These are phyloP conservation scores for Leucocoprinus leucothites DNA, from an alignment of 768 basidiomycete genomes.

Conservation along the genomic window DNA sequence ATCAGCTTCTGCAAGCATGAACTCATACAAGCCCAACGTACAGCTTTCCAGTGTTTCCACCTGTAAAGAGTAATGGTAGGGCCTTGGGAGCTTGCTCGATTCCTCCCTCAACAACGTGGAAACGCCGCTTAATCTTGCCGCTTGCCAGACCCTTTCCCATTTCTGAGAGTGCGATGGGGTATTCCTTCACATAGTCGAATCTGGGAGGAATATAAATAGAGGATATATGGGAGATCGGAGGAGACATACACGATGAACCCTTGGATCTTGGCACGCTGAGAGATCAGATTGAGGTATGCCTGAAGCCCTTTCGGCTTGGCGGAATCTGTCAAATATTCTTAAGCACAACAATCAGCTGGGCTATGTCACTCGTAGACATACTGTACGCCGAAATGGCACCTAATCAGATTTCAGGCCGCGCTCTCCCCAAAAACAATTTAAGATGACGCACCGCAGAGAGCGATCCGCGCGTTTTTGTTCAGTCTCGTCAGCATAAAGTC, in stretches of 20 bases:
- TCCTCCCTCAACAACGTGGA: slow-evolving; percentile 73
- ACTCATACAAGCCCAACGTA: slow-evolving; percentile 23
- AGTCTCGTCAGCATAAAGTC: slow-evolving; percentile 73
- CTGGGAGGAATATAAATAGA: slow-evolving; percentile 30
- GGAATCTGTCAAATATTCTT: slow-evolving; percentile 37
- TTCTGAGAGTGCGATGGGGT: slow-evolving; percentile 52
- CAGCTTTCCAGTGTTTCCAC: slow-evolving; percentile 81
- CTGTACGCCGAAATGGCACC: slow-evolving; percentile 87
- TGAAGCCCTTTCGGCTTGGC: slow-evolving; percentile 61
- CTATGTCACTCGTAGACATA: slow-evolving; percentile 27
- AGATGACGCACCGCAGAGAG: slow-evolving; percentile 66
- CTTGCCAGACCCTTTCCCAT: slow-evolving; percentile 55
- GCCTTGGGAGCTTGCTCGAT: slow-evolving; percentile 69
- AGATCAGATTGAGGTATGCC: slow-evolving; percentile 67
- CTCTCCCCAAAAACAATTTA: background rate
- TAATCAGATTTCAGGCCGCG: slow-evolving; percentile 21
- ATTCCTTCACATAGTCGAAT: slow-evolving; percentile 70
- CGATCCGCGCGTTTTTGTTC: slow-evolving; percentile 75
- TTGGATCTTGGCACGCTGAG: slow-evolving; percentile 73
- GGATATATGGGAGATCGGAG: background rate
- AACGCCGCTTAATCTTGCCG: slow-evolving; percentile 76
- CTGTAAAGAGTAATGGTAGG: slow-evolving; percentile 69
- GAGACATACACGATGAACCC: slow-evolving; percentile 75
- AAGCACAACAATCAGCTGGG: background rate
- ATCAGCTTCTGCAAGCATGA: slow-evolving; percentile 2